Percentiles rank a stretch among this genome's conserved stretches.
phyloP scores from a whole-genome alignment of 1,284 basidiomycete species.

The Naganishia sp. region DNA sequence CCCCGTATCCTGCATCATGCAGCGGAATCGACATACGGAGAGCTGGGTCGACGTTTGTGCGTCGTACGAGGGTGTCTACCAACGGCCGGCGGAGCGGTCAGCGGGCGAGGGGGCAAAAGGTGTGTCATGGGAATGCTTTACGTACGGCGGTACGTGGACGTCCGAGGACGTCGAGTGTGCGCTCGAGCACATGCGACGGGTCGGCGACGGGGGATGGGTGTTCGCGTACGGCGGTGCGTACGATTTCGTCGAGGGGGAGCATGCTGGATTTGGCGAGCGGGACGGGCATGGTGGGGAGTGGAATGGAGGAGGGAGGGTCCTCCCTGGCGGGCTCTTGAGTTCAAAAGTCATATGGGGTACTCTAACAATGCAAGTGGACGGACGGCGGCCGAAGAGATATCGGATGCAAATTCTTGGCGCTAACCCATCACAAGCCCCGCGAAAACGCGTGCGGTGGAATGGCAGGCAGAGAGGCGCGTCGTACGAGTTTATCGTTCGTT shows the following conservation, averaged over 20 bases:
- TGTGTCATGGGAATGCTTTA: not conserved
- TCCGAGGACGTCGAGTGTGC: not conserved
- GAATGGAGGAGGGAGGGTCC: too few species aligned
- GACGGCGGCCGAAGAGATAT: not conserved
- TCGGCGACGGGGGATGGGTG: constrained; percentile 36
- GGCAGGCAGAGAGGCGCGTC: not conserved
- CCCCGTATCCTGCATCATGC: constrained; percentile 53
- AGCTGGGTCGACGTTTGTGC: constrained; percentile 33
- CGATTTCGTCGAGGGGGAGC: constrained; percentile 41
- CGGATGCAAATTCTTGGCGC: not conserved
- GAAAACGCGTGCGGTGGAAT: not conserved
- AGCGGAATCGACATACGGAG: constrained; percentile 49
- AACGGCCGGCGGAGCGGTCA: not conserved
- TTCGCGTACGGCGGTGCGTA: constrained; percentile 44
- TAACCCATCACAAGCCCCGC: too few species aligned
- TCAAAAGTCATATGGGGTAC: too few species aligned
- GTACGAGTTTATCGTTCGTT: not conserved
- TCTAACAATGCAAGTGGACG: too few species aligned
- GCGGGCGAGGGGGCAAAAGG: not conserved
- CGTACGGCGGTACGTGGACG: not conserved
- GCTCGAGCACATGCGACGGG: constrained; percentile 6
- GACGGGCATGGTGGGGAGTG: constrained; percentile 14
- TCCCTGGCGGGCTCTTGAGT: too few species aligned
- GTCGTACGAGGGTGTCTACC: constrained; percentile 41
- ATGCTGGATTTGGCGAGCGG: constrained; percentile 30